Evolutionary conservation across 441 rosid genomes (phyloP).

Genomic region (Jatropha podagrica): DNA sequence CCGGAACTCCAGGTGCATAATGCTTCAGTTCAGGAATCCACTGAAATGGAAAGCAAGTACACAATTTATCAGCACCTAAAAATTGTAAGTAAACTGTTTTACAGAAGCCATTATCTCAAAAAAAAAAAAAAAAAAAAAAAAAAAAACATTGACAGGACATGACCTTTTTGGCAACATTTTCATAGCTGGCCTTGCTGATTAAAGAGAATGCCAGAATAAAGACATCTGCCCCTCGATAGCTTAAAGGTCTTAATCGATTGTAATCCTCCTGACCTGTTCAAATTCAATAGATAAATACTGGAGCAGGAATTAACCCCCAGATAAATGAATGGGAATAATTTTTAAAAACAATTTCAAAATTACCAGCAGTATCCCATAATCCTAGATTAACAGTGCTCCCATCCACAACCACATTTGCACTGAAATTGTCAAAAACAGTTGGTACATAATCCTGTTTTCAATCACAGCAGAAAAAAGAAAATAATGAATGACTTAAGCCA

Average conservation of each 20-base stretch:
- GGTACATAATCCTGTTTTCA: constrained; percentile 71
- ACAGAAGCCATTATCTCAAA: constrained; percentile 9
- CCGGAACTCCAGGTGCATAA: constrained; percentile 80
- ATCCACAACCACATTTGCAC: constrained; percentile 84
- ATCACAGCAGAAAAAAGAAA: constrained; percentile 18
- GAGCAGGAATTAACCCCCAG: neutral
- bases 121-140: constrained; percentile 6
- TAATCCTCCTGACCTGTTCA: constrained; percentile 75
- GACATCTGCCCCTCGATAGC: constrained; percentile 83
- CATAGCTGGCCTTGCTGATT: constrained; percentile 89
- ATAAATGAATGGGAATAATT: neutral
- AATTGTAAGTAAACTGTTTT: neutral
- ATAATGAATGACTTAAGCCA: neutral
- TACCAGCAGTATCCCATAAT: constrained; percentile 83
- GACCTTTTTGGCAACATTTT: constrained; percentile 84
- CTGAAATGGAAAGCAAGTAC: constrained; percentile 37
- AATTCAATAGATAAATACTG: constrained; percentile 6
- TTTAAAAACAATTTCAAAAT: constrained; percentile 18
- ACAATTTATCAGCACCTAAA: constrained; percentile 21
- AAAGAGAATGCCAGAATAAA: constrained; percentile 83
- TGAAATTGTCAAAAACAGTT: constrained; percentile 81
- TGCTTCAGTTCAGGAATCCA: constrained; percentile 89
- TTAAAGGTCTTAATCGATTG: constrained; percentile 68
- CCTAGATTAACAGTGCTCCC: constrained; percentile 75
- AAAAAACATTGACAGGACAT: neutral